phyloP scores from a whole-genome alignment of 78 protist genomes.

The Dictyostelium firmibasis region DNA sequence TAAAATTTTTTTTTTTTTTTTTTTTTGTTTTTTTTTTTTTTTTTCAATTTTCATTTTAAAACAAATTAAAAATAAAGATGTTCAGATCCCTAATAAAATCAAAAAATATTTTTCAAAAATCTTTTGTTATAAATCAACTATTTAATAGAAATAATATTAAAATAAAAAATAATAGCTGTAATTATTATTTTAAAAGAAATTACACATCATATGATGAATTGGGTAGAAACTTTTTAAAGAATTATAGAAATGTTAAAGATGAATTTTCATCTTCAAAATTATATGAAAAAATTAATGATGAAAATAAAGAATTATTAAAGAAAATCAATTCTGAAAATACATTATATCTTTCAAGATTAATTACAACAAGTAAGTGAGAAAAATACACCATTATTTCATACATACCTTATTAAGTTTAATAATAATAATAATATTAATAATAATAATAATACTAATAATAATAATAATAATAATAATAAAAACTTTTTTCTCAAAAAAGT shows the following conservation, averaged over 20 bases:
- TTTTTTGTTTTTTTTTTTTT: too few species aligned
- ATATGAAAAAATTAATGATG: neutral
- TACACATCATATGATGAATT: neutral
- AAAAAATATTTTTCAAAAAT: too few species aligned
- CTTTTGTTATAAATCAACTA: neutral
- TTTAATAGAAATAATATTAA: too few species aligned
- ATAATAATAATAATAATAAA: neutral
- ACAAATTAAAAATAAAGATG: too few species aligned
- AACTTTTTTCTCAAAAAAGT: neutral
- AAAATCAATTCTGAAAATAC: slow-evolving; percentile 2
- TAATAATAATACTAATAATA: neutral
- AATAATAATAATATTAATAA: too few species aligned
- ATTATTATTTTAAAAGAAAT: neutral
- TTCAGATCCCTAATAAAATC: too few species aligned
- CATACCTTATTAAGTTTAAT: too few species aligned
- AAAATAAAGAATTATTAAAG: slow-evolving; percentile 33
- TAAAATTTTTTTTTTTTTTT: too few species aligned
- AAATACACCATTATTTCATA: too few species aligned
- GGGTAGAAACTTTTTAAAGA: neutral
- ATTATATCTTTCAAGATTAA: slow-evolving; percentile 41
- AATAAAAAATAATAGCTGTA: neutral
- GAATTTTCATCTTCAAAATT: neutral
- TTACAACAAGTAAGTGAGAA: slow-evolving; percentile 36
- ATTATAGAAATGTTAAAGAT: neutral
- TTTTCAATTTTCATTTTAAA: too few species aligned